Evolutionary conservation across 2,329 filamentous ascomycete genomes (phyloP), one percentile per base, ranked within the genome.

Genomic region (Monosporascus sp.): DNA sequence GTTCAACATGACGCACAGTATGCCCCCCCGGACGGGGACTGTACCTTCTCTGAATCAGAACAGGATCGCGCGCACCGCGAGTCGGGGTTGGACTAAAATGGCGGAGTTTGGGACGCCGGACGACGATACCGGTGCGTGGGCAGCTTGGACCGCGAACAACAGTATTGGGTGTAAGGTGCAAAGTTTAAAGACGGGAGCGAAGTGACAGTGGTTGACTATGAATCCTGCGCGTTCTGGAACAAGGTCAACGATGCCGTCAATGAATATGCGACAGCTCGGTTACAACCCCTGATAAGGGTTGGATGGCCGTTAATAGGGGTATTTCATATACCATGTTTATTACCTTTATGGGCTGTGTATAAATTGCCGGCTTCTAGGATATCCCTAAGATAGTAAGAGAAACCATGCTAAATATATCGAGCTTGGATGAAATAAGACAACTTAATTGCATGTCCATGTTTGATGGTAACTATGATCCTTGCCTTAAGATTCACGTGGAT

Each of bases 31-130:
- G 49, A 58, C 8, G 65, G 66, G 1, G 60, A 53, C 17, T 68
- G 66, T 51, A 64, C 55, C 7, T 56, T 67, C 43, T 53, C 57
- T 3, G 34, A 22, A 1, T 46, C 51, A 1, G 66, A 67, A 51
- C 51, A 55, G 52, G 43, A 50, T 68, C 27, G 54, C 60, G 4
- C 57, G 45, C 3, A 44, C 55, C 3, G 59, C 67, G 62, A 56
- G 61, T 11, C 55, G 56, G 2, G 63, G 63, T 6, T 66, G 64
- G 64, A 64, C 61, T 3, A 57, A 56, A 9, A 66, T 66, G 64
- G 63, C 65, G 5, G 50, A 53, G 41, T 47, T 48, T 9, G 63
- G 59, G 14, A 49, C 9, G 19, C 64, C 64, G 2, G 55, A 55
- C 8, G 47, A 56, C 19, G 51, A 5, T 24, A 26, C 55, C 20